Conservation (phyloP, 2,329 filamentous ascomycete genomes). For the Microcera coccophila region DNA sequence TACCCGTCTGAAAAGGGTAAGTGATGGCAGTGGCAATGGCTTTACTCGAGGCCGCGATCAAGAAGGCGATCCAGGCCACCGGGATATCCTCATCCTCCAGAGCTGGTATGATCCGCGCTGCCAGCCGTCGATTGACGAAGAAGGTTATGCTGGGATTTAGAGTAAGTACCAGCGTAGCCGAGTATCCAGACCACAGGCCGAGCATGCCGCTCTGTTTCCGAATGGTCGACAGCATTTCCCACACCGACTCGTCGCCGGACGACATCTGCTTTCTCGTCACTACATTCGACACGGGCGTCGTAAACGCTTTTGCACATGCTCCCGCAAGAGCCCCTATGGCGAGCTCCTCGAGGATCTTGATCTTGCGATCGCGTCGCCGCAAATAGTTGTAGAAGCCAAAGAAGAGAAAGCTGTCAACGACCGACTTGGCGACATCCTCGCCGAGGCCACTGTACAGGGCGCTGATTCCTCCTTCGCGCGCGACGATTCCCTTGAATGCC, state of each 20-base stretch:
- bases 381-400: conserved; percentile 72
- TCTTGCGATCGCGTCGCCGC: conserved; percentile 36
- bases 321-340: conserved; percentile 70
- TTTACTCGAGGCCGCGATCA: conserved; percentile 72
- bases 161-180: conserved; percentile 72
- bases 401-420: conserved; percentile 77
- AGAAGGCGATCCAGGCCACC: conserved; percentile 39
- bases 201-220: conserved; percentile 63
- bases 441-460: conserved; percentile 68
- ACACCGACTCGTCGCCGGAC: conserved; percentile 38
- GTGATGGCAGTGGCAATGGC: conserved; percentile 70
- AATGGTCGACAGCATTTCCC: conserved; percentile 62
- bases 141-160: conserved; percentile 86
- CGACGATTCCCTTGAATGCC: conserved; percentile 67
- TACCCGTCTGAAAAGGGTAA: conserved; percentile 84
- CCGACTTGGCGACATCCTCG: conserved; percentile 62
- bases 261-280: conserved; percentile 78
- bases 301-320: conserved; percentile 69
- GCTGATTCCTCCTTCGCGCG: conserved; percentile 62
- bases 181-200: conserved; percentile 87
- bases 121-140: conserved; percentile 71
- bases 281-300: conserved; percentile 76
- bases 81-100: conserved; percentile 41
- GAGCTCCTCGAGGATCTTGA: conserved; percentile 69
- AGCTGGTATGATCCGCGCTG: conserved; percentile 52